Conservation (phyloP, 306 rosid species). For the Vigna nakashimae region DNA sequence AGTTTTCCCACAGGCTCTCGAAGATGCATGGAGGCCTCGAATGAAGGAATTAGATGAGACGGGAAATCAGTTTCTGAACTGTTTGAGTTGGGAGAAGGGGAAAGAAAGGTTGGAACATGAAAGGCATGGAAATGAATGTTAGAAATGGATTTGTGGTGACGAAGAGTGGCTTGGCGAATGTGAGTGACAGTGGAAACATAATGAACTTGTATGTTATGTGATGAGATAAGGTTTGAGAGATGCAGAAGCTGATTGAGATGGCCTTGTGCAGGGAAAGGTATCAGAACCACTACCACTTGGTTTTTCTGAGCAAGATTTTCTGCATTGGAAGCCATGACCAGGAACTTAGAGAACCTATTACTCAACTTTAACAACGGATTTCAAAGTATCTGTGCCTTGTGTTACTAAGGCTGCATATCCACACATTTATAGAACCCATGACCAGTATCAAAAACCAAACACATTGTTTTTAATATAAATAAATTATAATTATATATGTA, state of each 20-base stretch:
- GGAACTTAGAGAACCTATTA: not conserved
- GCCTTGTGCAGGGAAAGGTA: slow-evolving; percentile 72
- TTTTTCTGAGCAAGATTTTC: slow-evolving; percentile 14
- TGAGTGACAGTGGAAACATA: slow-evolving; percentile 56
- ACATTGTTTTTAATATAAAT: no score
- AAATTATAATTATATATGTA: no score
- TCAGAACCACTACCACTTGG: slow-evolving; percentile 56
- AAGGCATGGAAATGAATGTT: slow-evolving; percentile 63
- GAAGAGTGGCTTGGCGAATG: slow-evolving; percentile 60
- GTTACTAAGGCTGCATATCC: no score
- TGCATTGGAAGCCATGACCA: slow-evolving; percentile 38
- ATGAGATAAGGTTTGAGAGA: slow-evolving; percentile 54
- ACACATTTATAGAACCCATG: no score
- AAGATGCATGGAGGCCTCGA: slow-evolving; percentile 57
- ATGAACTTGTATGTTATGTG: slow-evolving; percentile 61
- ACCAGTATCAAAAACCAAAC: no score
- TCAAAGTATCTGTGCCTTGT: no score
- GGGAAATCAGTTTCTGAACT: slow-evolving; percentile 54
- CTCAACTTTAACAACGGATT: not conserved
- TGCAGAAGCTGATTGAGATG: slow-evolving; percentile 85
- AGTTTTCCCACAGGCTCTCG: slow-evolving; percentile 45
- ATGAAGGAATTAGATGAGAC: slow-evolving; percentile 61
- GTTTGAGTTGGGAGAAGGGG: slow-evolving; percentile 63
- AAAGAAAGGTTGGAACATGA: slow-evolving; percentile 46
- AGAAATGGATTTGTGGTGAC: slow-evolving; percentile 47